Conservation (phyloP, 176 grass and related monocot species). For the Lolium rigidum region DNA sequence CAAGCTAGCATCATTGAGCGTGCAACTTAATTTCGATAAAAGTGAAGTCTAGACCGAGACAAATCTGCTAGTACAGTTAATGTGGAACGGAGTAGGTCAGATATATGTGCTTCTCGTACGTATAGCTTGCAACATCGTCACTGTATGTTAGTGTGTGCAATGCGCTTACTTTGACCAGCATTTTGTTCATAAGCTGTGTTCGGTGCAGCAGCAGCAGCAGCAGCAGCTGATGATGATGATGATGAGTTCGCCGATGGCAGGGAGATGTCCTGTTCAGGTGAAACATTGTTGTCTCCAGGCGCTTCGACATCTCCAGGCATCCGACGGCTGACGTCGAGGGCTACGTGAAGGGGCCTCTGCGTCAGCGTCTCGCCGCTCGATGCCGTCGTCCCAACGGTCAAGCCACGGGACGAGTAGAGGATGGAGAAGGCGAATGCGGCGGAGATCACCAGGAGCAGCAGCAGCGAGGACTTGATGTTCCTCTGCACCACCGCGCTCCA, state of each 20-base stretch:
- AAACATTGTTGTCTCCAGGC: background rate
- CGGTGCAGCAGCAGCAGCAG: background rate
- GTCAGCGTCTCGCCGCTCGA: background rate
- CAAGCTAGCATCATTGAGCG: background rate
- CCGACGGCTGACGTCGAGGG: background rate
- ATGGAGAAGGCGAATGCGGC: constrained; percentile 43
- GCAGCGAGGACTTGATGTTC: constrained; percentile 53
- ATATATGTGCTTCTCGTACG: background rate
- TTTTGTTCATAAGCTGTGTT: background rate
- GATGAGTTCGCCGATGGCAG: constrained; percentile 22
- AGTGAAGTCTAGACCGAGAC: too few relatives aligned
- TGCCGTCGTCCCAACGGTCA: background rate
- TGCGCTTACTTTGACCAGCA: constrained; percentile 6
- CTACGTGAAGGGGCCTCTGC: background rate
- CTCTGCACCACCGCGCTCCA: constrained; percentile 50
- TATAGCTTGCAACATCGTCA: background rate
- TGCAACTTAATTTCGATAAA: too few relatives aligned
- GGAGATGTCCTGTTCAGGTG: constrained; percentile 35
- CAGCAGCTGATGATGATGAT: too few relatives aligned
- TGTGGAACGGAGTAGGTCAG: too few relatives aligned
- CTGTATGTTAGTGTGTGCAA: background rate
- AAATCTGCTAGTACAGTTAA: too few relatives aligned
- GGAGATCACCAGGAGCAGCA: constrained; percentile 60
- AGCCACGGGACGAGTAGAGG: constrained; percentile 30
- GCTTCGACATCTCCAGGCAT: background rate